phyloP scores from a whole-genome alignment of 129 eudicot genomes.

The Saposhnikovia divaricata region DNA sequence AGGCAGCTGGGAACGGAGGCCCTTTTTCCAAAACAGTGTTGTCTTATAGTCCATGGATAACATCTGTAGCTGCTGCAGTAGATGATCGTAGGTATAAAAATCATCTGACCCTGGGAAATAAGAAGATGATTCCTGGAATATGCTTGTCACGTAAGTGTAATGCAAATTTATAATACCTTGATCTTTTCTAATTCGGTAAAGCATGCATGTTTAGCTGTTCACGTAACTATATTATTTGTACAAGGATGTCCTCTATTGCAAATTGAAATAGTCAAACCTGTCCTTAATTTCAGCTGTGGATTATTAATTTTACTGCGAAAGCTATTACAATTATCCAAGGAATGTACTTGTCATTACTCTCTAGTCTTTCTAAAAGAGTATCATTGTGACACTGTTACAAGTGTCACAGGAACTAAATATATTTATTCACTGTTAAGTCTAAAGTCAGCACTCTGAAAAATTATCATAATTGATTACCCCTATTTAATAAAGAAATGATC shows the following conservation, averaged over 20 bases:
- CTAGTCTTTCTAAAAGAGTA: not conserved
- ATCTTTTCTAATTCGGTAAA: not conserved
- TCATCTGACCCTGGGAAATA: slow-evolving; percentile 74
- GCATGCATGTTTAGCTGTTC: not conserved
- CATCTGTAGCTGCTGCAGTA: slow-evolving; percentile 93
- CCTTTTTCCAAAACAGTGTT: slow-evolving; percentile 78
- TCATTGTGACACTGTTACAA: not conserved
- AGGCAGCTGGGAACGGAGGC: slow-evolving; percentile 96
- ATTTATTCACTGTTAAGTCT: not conserved
- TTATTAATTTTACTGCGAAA: not conserved
- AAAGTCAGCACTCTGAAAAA: not conserved
- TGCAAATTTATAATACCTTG: not conserved
- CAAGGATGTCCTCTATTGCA: not conserved
- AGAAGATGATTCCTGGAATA: slow-evolving; percentile 66
- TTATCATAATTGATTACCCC: not conserved
- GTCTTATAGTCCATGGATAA: slow-evolving; percentile 97
- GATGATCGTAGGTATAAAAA: slow-evolving; percentile 96
- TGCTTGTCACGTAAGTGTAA: slow-evolving; percentile 84
- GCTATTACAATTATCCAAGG: not conserved
- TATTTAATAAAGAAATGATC: not conserved
- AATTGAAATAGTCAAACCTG: not conserved
- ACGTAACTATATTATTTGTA: not conserved
- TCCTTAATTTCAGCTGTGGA: not conserved
- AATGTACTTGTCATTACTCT: not conserved
- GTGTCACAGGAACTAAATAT: not conserved